Evolutionary conservation across 257 asterid genomes (phyloP), one percentile per base, ranked within the genome.

Genomic region (Scutellaria barbata): DNA sequence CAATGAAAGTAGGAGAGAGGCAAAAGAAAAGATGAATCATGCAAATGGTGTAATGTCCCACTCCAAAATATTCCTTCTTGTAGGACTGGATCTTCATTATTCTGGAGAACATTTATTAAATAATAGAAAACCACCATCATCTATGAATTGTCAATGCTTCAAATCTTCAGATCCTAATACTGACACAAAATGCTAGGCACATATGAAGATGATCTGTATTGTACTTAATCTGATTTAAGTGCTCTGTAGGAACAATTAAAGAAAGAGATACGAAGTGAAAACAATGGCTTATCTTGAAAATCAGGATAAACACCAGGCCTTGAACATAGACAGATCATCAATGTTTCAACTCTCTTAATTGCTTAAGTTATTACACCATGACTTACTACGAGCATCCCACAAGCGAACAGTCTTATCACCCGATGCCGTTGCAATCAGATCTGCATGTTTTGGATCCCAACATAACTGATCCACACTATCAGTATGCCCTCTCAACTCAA

Each of bases 311-410:
- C 0, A 22, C 30, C 69, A 5, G 41, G 45, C 63, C 66, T 68
- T 18, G 14, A 45, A 67, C 42, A 40, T 12, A 66, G n/a, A 66
- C 57, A 51, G 69, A 40, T 62, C 41, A 40, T 50, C 41, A 45
- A 71, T 57, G 30, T 39, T 35, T 3, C 14, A 22, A 17, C 39
- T 41, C 22, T 63, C 64, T 62, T 57, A 30, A 42, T 58, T 69
- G 43, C 46, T 11, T 51, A 58, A 35, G 10, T 7, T 37, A 22
- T 54, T 54, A 55, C 62, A 56, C 35, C 53, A 59, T 18, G 51
- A 87, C 96, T 87, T 86, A 92, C 99, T 95, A 42, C 98, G 96
- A 66, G 97, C 98, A 89, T 95, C 99, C 99, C 99, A 95, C 69
- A 95, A 78, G 53, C 99, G 96, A 65, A 95, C 97, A 67, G 98